A percentile compares a stretch with the other conserved stretches of the same genome.
These are phyloP conservation scores for Potentilla sterilis DNA, from an alignment of 306 rosid genomes.

Conservation along the genomic window DNA sequence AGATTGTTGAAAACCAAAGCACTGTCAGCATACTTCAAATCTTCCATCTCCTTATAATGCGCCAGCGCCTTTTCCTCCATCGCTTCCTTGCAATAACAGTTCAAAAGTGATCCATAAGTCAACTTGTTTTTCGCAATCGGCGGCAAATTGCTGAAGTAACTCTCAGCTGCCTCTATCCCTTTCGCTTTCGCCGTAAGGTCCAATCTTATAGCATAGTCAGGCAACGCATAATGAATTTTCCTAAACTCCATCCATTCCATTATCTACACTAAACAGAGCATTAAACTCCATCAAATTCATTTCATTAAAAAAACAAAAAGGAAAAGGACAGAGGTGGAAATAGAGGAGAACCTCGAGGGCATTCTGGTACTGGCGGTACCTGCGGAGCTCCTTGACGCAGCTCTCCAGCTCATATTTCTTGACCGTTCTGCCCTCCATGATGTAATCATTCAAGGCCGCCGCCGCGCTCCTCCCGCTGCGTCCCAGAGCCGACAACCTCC, in stretches of 20 bases:
- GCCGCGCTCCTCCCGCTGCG: constrained; percentile 56
- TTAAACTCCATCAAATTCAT: background rate
- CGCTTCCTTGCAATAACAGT: constrained; percentile 62
- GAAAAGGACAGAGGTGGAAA: background rate
- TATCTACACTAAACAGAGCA: constrained; percentile 42
- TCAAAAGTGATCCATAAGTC: constrained; percentile 68
- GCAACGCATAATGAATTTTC: constrained; percentile 42
- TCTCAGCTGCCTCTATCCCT: constrained; percentile 70
- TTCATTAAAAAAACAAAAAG: background rate
- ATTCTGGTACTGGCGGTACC: constrained; percentile 40
- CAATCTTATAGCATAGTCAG: constrained; percentile 53
- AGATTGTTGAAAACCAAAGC: constrained; percentile 52
- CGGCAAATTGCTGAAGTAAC: constrained; percentile 45
- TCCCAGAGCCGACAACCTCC: constrained; percentile 52
- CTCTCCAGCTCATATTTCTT: constrained; percentile 41
- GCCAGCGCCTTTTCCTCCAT: constrained; percentile 62
- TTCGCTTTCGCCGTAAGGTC: constrained; percentile 65
- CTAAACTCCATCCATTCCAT: constrained; percentile 84
- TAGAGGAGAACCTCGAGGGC: constrained; percentile 60
- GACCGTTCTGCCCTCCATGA: constrained; percentile 54
- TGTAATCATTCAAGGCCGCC: constrained; percentile 50
- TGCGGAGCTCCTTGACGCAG: constrained; percentile 60
- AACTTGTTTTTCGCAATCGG: constrained; percentile 45
- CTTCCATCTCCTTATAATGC: constrained; percentile 50
- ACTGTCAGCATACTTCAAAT: constrained; percentile 37